Conservation (phyloP, 129 eudicot genomes). For the Flaveria sonorensis region DNA sequence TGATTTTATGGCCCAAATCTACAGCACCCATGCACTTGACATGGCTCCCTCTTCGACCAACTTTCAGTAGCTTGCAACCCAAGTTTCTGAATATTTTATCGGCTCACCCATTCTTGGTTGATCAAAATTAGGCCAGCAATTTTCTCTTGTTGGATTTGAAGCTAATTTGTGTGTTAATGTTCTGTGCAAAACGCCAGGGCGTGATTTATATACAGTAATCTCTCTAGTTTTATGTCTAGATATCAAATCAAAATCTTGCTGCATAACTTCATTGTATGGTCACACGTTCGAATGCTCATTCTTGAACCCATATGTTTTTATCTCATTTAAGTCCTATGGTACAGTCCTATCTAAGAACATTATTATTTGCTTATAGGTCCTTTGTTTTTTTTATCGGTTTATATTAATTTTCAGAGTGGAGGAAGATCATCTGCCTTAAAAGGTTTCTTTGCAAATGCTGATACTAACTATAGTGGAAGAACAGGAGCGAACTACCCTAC, state of each 20-base stretch:
- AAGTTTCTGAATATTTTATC: too few species aligned
- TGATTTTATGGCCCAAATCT: too few species aligned
- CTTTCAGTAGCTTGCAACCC: too few species aligned
- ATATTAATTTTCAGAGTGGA: constrained; percentile 47
- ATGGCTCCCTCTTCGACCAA: too few species aligned
- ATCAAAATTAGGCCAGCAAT: neutral
- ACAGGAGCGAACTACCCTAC: constrained; percentile 44
- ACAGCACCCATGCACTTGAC: too few species aligned
- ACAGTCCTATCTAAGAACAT: neutral
- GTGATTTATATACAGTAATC: neutral
- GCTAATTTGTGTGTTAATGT: neutral
- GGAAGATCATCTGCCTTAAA: constrained; percentile 69
- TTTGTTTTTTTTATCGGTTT: constrained; percentile 8
- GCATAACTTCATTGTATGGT: constrained; percentile 16
- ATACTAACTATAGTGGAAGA: constrained; percentile 49
- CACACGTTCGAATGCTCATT: neutral
- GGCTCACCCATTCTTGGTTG: too few species aligned
- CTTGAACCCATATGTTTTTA: neutral
- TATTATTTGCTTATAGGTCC: constrained; percentile 22
- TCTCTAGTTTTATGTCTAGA: neutral
- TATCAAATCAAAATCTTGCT: neutral
- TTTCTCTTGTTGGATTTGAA: neutral
- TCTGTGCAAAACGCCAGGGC: neutral
- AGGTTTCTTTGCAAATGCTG: constrained; percentile 73
- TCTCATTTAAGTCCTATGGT: neutral